Evolutionary conservation across 2,329 filamentous ascomycete genomes (phyloP).

Genomic region (Colletotrichum magnum): DNA sequence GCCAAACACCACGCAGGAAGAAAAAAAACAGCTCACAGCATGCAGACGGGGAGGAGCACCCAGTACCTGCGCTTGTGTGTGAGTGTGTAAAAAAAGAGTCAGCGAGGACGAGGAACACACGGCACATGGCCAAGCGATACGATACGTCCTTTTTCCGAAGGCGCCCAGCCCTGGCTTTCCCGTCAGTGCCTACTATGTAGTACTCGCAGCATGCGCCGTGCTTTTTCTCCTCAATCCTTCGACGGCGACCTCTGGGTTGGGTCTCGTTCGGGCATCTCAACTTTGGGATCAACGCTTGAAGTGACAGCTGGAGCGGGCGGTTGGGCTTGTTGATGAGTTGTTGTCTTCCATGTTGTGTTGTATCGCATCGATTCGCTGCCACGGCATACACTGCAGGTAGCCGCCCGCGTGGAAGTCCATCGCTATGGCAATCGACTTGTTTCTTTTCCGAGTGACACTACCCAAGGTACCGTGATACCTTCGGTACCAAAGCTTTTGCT

Average conservation of each 20-base stretch:
- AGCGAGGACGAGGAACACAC: conserved; percentile 14
- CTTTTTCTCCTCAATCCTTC: conserved; percentile 12
- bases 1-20: background rate
- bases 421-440: conserved; percentile 31
- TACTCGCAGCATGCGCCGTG: background rate
- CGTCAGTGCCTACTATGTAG: background rate
- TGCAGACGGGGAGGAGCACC: background rate
- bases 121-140: conserved; percentile 13
- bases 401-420: conserved; percentile 12
- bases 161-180: conserved; percentile 2
- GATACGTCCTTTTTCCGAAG: background rate
- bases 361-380: conserved; percentile 34
- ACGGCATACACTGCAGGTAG: conserved; percentile 22
- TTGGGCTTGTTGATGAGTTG: conserved; percentile 25
- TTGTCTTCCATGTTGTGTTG: conserved; percentile 39
- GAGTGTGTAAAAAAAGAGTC: background rate
- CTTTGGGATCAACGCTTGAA: background rate
- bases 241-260: background rate
- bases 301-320: background rate
- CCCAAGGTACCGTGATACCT: too few relatives aligned
- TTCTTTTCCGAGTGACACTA: background rate
- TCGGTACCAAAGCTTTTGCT: too few relatives aligned
- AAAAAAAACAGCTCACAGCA: conserved; percentile 22
- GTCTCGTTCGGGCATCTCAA: conserved; percentile 1
- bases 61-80: background rate